Base-by-base conservation (phyloP, 805 yeast genomes). In the Teunomyces tritomae region DNA sequence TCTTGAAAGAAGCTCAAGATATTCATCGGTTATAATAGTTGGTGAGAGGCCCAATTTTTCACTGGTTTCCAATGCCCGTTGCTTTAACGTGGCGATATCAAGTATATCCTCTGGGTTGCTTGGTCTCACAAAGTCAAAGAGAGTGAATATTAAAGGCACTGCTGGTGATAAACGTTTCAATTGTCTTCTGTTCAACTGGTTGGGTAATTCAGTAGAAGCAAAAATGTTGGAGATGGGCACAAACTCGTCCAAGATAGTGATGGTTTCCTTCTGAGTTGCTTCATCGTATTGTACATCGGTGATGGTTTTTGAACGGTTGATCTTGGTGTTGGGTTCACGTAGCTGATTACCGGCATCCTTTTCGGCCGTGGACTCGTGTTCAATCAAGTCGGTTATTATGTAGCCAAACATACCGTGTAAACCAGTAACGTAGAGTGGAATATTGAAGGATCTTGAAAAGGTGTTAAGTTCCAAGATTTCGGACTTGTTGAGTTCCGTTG, bases 371-470 rank as follows among this genome's bases (percentile, higher is more conserved):
- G 88, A 75, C 28, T 74, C 71, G 64, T 88, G 89, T 41, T 72
- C 63, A 8, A 89, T 78, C 50, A 92, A 73, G 65, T 94, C 99
- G 3, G 83, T 82, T 61, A 91, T 85, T 1, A 89, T 77, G 58
- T 80, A 87, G 1, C 96, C 96, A 62, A 79, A 89, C 60, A 91
- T 69, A 0, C 99, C 99, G 63, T 85, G 85, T 2, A 82, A 60
- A 0, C 84, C 85, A 1, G 87, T 69, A 11, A 79, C 74, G 61
- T 87, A 89, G 28, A 94, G 72, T 3, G 96, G 88, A 14, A 84
- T 76, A 27, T 73, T 71, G 14, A 75, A 67, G 2, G 57, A 44
- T 54, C 97, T 78, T 6, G 91, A 76, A 29, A 76, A 63, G 0
- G 55, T 56, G 59, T 89, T 88, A 39, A 94, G 55, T 4, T 58